A percentile compares a stretch with the other conserved stretches of the same genome.
Evolutionary conservation across 1,284 basidiomycete species (phyloP).

Genomic region (Pyrrhoderma noxium): DNA sequence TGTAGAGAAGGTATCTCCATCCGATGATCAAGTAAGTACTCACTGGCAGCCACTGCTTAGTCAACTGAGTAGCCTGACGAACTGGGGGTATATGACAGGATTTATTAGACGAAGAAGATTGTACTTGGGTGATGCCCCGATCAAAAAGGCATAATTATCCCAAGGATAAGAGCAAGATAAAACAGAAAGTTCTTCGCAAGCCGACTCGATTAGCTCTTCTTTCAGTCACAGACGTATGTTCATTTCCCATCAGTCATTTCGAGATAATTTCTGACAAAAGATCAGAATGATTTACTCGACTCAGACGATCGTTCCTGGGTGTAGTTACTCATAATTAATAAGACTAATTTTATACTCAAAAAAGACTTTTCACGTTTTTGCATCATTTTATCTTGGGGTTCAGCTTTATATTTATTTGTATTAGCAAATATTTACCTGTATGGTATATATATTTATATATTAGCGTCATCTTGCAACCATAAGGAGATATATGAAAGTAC

Average conservation of each 20-base stretch:
- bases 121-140: slow-evolving; percentile 21
- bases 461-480: no score
- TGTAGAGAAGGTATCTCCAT: background rate
- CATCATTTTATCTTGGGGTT: no score
- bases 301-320: slow-evolving; percentile 27
- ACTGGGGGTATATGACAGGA: slow-evolving; percentile 7
- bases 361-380: no score
- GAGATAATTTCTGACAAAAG: background rate
- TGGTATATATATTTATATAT: no score
- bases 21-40: slow-evolving; percentile 5
- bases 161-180: background rate
- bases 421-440: no score
- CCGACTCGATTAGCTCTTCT: background rate
- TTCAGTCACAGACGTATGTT: background rate
- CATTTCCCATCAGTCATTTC: background rate
- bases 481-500: no score
- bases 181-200: background rate
- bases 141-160: background rate
- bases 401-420: no score
- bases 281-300: slow-evolving; percentile 25
- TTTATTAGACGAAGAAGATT: slow-evolving; percentile 23
- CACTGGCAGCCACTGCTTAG: no score
- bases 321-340: slow-evolving; percentile 17
- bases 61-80: no score
- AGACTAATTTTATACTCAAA: no score